Base-by-base conservation (phyloP, 306 rosid genomes). In the Vicia villosa region DNA sequence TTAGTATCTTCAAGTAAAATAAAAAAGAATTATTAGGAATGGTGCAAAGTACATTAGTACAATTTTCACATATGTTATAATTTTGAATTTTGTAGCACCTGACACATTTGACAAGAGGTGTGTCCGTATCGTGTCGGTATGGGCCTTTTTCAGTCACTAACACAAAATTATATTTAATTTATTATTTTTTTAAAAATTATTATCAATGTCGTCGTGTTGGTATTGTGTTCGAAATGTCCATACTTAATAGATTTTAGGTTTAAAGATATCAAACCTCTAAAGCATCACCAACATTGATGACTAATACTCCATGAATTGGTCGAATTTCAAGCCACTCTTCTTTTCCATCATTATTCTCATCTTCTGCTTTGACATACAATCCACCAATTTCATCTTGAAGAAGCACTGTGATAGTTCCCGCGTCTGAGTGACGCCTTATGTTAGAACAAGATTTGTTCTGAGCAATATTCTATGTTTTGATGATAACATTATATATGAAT, bases 301-400 rank as follows among this genome's bases (percentile, higher is more conserved):
- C 83, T 22, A 89, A 73, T 66, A 89, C 96, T 30, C 86, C 90
- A 13, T 80, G 80, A 26, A 78, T 72, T 16, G 92, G 92, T 64
- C 85, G 69, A 60, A 89, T 83, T 75, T 83, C 87, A 0, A 87
- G 28, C 96, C 96, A 87, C 19, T 73, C 76, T 24, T 73, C 88
- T 9, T 62, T 74, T 36, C n/a, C 77, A 47, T 22, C 26, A 62
- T 13, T 55, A 19, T 40, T 40, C 5, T 72, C 74, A 51, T 80
- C 62, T 51, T 86, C 91, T 22, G 72, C 4, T 70, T 83, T 88
- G 45, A 83, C 95, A 50, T 75, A 80, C 24, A 88, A 66, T 13
- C 95, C 95, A 8, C 92, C 96, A 72, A 86, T 87, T 63, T 74
- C 90, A 72, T 89, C 92, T 71, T 89, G 89, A 17, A 89, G 85